Base-by-base conservation (phyloP, 345 rosid genomes). In the Lagerstroemia speciosa region DNA sequence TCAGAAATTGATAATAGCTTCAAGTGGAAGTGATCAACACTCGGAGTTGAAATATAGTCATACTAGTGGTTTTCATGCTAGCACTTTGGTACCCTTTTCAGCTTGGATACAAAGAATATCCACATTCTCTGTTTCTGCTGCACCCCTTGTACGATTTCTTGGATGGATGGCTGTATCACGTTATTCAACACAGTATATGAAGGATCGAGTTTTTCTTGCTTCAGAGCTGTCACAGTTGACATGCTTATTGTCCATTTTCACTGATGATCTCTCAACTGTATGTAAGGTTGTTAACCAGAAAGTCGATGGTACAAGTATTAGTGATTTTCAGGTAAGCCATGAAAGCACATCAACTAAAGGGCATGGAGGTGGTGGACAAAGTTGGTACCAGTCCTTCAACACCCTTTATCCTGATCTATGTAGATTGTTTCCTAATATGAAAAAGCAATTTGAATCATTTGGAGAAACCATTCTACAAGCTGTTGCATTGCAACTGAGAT, bases 151-250 rank as follows among this genome's bases (percentile, higher is more conserved):
- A 36, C 86, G 90, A 32, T 90, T 86, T 80, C 84, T 90, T 74
- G 96, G 96, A 65, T 90, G 96, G 96, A 90, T 90, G 96, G 96
- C 90, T 46, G 71, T 90, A 76, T 87, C 93, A 71, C 85, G 87
- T 55, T 76, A 73, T 70, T 88, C 93, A 45, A 80, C 82, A 75
- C 84, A 77, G 73, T 87, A 79, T 78, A 66, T 74, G 34, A 79
- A 72, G 74, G 87, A 86, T 67, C 82, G 74, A 14, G 72, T 82
- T 70, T 86, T 78, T 77, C 90, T 90, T 62, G 83, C 84, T 74
- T 77, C 90, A 17, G 90, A 87, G 81, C 82, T 87, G 67, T 78
- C 88, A 61, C 81, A 90, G 69, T 71, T 90, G 73, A 83, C 91
- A n/a, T 70, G 61, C 76, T 75, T 83, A 70, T 78, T 90, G 50